A percentile compares a stretch with the other conserved stretches of the same genome.
Conservation (phyloP, 345 rosid species). For the Syzygium jambos region DNA sequence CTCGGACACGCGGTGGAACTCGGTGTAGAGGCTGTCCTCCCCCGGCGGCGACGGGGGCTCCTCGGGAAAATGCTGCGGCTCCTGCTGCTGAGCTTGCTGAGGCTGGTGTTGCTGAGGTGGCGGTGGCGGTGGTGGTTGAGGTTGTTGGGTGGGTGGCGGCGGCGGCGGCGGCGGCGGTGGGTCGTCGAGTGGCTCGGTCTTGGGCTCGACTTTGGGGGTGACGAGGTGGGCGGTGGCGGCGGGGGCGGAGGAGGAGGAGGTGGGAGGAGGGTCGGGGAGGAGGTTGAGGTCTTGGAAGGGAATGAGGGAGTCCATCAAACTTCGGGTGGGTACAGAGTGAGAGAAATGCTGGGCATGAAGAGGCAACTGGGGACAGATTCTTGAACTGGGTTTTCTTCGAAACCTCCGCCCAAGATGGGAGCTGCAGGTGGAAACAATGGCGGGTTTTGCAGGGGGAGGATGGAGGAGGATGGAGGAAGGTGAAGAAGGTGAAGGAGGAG, state of each 20-base stretch:
- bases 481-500: background rate
- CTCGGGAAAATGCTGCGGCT: background rate
- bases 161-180: conserved; percentile 5
- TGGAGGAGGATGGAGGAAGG: background rate
- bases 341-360: background rate
- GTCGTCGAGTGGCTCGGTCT: conserved; percentile 47
- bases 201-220: conserved; percentile 27
- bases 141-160: conserved; percentile 11
- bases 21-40: conserved; percentile 33
- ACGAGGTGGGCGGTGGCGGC: conserved; percentile 10
- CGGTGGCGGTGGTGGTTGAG: conserved; percentile 3
- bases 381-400: background rate
- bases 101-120: background rate
- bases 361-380: background rate
- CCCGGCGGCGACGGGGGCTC: conserved; percentile 1
- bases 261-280: conserved; percentile 4
- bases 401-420: background rate
- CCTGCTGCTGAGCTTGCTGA: background rate
- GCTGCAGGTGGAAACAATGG: background rate
- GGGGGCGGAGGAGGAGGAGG: background rate
- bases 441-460: background rate
- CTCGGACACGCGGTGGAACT: conserved; percentile 39
- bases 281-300: conserved; percentile 63
- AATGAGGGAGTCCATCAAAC: conserved; percentile 32
- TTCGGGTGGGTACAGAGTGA: background rate